Conservation (phyloP, 768 basidiomycete genomes). For the Boletus rex-veris region DNA sequence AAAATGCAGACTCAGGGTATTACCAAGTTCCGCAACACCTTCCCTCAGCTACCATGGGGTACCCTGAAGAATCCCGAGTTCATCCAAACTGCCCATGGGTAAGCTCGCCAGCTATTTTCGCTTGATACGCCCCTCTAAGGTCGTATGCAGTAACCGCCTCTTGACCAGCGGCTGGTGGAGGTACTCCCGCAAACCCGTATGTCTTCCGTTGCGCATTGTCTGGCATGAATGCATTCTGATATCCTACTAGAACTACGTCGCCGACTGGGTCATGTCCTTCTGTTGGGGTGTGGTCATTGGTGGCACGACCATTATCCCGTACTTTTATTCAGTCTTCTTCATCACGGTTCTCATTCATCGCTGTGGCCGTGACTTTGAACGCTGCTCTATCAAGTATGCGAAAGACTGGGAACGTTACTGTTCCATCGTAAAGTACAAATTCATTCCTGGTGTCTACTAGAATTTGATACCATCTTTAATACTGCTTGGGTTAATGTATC, state of each 20-base stretch:
- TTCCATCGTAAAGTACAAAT: constrained; percentile 82
- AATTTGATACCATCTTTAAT: constrained; percentile 13
- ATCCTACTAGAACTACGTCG: constrained; percentile 75
- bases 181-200: constrained; percentile 87
- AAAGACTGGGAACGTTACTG: constrained; percentile 95
- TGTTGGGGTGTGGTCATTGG: constrained; percentile 83
- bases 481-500: constrained; percentile 2
- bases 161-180: constrained; percentile 94
- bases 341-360: constrained; percentile 89
- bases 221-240: not conserved
- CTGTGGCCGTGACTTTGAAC: constrained; percentile 90
- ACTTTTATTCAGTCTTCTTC: constrained; percentile 98
- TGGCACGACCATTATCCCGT: constrained; percentile 77
- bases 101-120: constrained; percentile 12
- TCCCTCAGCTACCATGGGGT: constrained; percentile 88
- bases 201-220: constrained; percentile 22
- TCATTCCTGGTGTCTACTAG: constrained; percentile 84
- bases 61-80: constrained; percentile 82
- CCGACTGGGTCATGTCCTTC: constrained; percentile 85
- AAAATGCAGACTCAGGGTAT: constrained; percentile 96
- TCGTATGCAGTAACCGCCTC: constrained; percentile 69
- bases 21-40: constrained; percentile 79
- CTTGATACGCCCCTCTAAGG: constrained; percentile 5
- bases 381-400: constrained; percentile 89
- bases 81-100: constrained; percentile 95